phyloP scores from a whole-genome alignment of 1,139 yeast species.

The Suhomyces anneliseae region DNA sequence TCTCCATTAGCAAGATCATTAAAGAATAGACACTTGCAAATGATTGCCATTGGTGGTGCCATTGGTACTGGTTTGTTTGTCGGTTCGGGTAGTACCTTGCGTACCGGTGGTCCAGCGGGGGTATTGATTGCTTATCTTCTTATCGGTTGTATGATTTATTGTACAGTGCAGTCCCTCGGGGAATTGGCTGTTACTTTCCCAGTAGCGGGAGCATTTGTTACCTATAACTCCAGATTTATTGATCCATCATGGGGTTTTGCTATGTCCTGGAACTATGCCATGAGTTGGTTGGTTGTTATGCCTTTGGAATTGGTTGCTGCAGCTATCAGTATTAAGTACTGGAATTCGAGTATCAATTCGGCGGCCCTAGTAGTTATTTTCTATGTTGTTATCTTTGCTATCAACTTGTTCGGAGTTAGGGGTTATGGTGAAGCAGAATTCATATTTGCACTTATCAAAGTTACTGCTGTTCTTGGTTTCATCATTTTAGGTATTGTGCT shows the following conservation, averaged over 20 bases:
- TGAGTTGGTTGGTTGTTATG: slow-evolving; percentile 75
- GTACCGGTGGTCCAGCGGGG: slow-evolving; percentile 79
- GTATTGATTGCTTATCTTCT: slow-evolving; percentile 66
- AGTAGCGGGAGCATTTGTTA: slow-evolving; percentile 74
- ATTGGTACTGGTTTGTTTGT: slow-evolving; percentile 80
- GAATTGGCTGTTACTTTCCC: slow-evolving; percentile 81
- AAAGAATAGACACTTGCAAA: slow-evolving; percentile 65
- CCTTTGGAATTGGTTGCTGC: slow-evolving; percentile 75
- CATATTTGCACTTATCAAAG: slow-evolving; percentile 35
- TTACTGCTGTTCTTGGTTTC: slow-evolving; percentile 38
- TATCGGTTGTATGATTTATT: slow-evolving; percentile 68
- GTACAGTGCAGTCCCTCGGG: slow-evolving; percentile 80
- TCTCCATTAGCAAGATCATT: slow-evolving; percentile 68
- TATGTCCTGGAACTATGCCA: slow-evolving; percentile 75
- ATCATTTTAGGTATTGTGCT: slow-evolving; percentile 40
- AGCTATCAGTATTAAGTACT: slow-evolving; percentile 35
- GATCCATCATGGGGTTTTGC: slow-evolving; percentile 80
- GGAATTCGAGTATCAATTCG: slow-evolving; percentile 33
- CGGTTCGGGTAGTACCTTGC: slow-evolving; percentile 69
- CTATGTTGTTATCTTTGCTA: slow-evolving; percentile 29
- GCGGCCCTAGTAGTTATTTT: slow-evolving; percentile 43
- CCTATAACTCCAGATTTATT: slow-evolving; percentile 65
- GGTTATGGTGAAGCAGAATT: slow-evolving; percentile 50
- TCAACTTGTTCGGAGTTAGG: slow-evolving; percentile 40
- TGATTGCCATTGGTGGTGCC: slow-evolving; percentile 87